phyloP scores from a whole-genome alignment of 2,329 filamentous ascomycete genomes.

The Trichoderma aggressivum region DNA sequence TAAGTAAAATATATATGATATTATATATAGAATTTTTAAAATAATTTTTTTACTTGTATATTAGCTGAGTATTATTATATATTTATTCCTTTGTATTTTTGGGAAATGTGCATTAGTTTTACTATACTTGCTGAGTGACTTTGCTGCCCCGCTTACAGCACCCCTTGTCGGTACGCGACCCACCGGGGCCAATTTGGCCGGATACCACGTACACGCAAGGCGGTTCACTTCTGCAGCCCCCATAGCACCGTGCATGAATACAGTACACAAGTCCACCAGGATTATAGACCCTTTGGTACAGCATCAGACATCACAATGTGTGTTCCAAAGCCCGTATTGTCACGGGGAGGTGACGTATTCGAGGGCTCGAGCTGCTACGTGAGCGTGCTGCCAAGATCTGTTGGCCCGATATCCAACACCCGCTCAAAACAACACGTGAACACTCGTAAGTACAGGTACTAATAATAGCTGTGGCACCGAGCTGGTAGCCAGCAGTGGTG shows the following conservation, averaged over 20 bases:
- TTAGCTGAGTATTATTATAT: too few species aligned
- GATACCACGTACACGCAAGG: too few species aligned
- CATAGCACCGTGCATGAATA: neutral
- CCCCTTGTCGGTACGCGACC: too few species aligned
- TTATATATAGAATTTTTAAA: too few species aligned
- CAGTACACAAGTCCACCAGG: neutral
- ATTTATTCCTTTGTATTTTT: too few species aligned
- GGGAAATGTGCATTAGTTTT: too few species aligned
- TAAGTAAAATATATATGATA: too few species aligned
- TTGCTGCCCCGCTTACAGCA: too few species aligned
- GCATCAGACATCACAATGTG: neutral
- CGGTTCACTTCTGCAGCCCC: too few species aligned
- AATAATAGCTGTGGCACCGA: slow-evolving; percentile 4
- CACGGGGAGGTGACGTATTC: neutral
- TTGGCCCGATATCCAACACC: neutral
- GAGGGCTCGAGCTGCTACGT: neutral
- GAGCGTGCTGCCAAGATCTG: neutral
- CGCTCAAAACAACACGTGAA: neutral
- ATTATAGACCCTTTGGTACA: neutral
- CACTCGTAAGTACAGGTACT: neutral
- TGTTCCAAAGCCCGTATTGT: neutral
- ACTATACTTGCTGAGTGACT: too few species aligned
- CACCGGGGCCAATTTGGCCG: too few species aligned
- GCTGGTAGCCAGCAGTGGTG: neutral
- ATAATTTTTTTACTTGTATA: too few species aligned